Percentiles rank a stretch among this genome's conserved stretches.
Conservation (phyloP, 106 monocot genomes). For the Dioscorea alata region DNA sequence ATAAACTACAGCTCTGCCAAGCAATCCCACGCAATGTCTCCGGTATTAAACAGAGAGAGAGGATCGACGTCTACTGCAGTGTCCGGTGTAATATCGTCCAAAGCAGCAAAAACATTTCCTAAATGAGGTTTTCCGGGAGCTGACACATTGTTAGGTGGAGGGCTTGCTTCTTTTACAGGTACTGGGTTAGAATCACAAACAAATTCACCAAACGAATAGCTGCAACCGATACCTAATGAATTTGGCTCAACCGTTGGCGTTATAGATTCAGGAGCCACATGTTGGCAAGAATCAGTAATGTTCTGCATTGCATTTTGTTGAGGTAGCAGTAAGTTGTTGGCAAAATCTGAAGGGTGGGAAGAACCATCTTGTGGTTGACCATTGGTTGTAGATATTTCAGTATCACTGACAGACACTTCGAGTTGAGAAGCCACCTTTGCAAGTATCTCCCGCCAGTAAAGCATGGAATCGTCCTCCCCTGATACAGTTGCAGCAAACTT, state of each 20-base stretch:
- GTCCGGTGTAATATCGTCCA: neutral
- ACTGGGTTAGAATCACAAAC: neutral
- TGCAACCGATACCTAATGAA: neutral
- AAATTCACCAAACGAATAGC: neutral
- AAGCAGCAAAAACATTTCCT: neutral
- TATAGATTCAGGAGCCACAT: neutral
- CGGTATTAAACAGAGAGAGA: neutral
- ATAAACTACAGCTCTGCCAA: constrained; percentile 1
- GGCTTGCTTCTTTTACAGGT: neutral
- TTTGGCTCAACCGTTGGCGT: neutral
- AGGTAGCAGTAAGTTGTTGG: neutral
- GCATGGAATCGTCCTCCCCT: constrained; percentile 6
- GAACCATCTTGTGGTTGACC: neutral
- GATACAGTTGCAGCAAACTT: neutral
- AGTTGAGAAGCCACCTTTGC: constrained; percentile 43
- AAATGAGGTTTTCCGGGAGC: neutral
- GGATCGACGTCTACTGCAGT: neutral
- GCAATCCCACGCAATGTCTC: neutral
- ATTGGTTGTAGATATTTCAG: neutral
- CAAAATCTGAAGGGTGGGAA: neutral
- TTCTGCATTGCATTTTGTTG: neutral
- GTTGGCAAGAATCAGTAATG: neutral
- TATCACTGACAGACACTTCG: constrained; percentile 19
- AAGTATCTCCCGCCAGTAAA: constrained; percentile 43
- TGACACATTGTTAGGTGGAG: neutral